Base-by-base conservation (phyloP, 805 yeast species). In the Candida quercuum region DNA sequence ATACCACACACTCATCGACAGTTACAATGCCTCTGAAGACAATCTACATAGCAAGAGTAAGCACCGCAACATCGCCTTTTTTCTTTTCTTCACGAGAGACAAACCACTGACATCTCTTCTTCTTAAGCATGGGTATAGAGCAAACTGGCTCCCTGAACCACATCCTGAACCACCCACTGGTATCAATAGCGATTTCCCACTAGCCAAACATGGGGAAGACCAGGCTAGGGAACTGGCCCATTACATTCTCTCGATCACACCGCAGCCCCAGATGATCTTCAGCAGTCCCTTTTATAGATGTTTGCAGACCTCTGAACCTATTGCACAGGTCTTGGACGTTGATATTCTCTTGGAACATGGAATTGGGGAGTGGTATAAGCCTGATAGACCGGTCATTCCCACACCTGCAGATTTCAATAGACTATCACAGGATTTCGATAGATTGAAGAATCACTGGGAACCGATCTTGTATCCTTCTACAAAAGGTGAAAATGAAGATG, bases 221-320 rank as follows among this genome's bases (percentile, higher is more conserved):
- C 98, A 93, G 61, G 94, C 98, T 0, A 67, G 73, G 28, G 93
- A 93, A 52, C 63, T 93, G 44, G 88, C 85, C 0, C 70, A 63
- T 19, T 81, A 71, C 53, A 52, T 89, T 14, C 48, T 72, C 14
- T 66, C 75, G 0, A 52, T 61, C 12, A 56, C 59, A 6, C 81
- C 82, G 4, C 72, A 71, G 39, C 94, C 95, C 2, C 79, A 83
- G 42, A 61, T 82, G 41, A 71, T 93, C 10, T 71, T 87, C 45
- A 61, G 83, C 0, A 82, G 95, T 14, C 98, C 98, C 0, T 89
- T 88, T 58, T 88, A 86, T 57, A 67, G 98, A 41, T 93, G 98
- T 58, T 65, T 88, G 6, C 86, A 93, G 53, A 89, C 98, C 0
- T 70, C 82, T 7, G 61, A 71, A 10, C 95, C 95, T 2, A 68